These are phyloP conservation scores for Agrocybe chaxingu DNA, from an alignment of 768 basidiomycete species.

Conservation along the genomic window DNA sequence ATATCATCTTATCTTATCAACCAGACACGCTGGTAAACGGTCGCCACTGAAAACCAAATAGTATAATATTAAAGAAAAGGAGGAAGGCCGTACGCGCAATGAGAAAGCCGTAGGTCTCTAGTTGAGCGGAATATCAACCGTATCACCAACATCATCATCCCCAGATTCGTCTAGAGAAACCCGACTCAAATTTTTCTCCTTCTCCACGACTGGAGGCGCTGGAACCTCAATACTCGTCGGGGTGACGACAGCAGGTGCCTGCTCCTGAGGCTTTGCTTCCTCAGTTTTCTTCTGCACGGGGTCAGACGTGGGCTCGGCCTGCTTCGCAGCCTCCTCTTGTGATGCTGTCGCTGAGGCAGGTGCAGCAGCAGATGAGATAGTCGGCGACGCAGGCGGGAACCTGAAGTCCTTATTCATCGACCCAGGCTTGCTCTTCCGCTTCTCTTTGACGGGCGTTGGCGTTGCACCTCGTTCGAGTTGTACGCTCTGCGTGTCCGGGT, in stretches of 20 bases:
- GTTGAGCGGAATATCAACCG: constrained; percentile 65
- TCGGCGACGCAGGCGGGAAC: constrained; percentile 49
- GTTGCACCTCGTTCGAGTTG: constrained; percentile 22
- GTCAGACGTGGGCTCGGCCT: neutral
- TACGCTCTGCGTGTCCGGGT: constrained; percentile 29
- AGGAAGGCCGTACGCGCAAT: too few species aligned
- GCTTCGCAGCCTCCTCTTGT: neutral
- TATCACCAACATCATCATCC: constrained; percentile 78
- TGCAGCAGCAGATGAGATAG: constrained; percentile 24
- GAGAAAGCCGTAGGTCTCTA: constrained; percentile 9
- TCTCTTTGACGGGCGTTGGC: constrained; percentile 19
- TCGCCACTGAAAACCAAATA: too few species aligned
- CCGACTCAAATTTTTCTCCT: constrained; percentile 46
- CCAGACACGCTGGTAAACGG: too few species aligned
- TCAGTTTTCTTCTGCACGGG: constrained; percentile 3
- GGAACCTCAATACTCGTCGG: constrained; percentile 74
- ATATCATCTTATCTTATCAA: too few species aligned
- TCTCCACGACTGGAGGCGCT: constrained; percentile 76
- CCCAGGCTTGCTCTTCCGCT: constrained; percentile 55
- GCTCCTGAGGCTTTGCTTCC: neutral
- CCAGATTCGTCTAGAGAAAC: constrained; percentile 40
- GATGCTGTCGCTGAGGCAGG: constrained; percentile 4
- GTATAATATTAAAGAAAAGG: too few species aligned
- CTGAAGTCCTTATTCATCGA: constrained; percentile 79
- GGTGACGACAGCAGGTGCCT: constrained; percentile 38